A percentile compares a stretch with the other conserved stretches of the same genome.
These are phyloP conservation scores for Penicillium dipodomyicola DNA, from an alignment of 495 filamentous ascomycete species.

Conservation along the genomic window DNA sequence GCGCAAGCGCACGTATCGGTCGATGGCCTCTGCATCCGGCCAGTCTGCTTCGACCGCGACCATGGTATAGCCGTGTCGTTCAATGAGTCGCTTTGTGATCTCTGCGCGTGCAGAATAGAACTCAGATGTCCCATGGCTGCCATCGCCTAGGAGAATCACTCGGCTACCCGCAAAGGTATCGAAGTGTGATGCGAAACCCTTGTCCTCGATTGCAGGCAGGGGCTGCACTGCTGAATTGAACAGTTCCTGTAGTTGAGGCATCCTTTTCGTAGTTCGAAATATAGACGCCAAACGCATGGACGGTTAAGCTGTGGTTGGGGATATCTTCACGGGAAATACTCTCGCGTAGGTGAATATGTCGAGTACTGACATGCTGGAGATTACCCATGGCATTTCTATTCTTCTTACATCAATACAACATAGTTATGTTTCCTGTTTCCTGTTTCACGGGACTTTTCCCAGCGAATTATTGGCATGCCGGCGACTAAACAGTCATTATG, in stretches of 20 bases:
- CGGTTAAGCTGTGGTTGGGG: neutral
- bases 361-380: neutral
- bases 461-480: constrained; percentile 20
- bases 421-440: neutral
- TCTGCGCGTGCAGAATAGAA: constrained; percentile 56
- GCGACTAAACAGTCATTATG: constrained; percentile 32
- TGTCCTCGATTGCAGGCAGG: constrained; percentile 39
- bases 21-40: constrained; percentile 57
- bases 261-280: constrained; percentile 12
- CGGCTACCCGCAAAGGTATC: constrained; percentile 43
- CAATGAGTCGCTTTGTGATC: constrained; percentile 54
- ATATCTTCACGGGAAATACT: neutral
- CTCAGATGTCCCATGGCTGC: constrained; percentile 58
- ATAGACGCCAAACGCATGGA: constrained; percentile 15
- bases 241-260: constrained; percentile 35
- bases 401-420: neutral
- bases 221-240: constrained; percentile 40
- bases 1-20: constrained; percentile 54
- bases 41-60: constrained; percentile 59
- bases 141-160: constrained; percentile 56
- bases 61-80: constrained; percentile 53
- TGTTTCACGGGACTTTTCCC: neutral
- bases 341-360: neutral
- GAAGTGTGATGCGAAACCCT: constrained; percentile 41
- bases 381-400: neutral